Conservation (phyloP, 805 yeast species). For the Tetrapisispora pingtungensis region DNA sequence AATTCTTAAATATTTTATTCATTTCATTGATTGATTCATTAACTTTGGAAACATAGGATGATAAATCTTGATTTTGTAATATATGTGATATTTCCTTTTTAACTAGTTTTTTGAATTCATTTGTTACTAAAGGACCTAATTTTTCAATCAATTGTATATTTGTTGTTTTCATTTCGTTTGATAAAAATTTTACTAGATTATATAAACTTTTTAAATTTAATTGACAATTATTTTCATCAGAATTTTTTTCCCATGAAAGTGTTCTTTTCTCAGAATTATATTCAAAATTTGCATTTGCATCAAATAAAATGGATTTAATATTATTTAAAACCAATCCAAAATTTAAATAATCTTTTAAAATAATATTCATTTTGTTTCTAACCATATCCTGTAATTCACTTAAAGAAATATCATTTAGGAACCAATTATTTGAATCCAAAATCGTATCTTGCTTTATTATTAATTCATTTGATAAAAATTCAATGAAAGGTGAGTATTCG, state of each 20-base stretch:
- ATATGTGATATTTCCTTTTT: slow-evolving; percentile 15
- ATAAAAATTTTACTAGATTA: slow-evolving; percentile 6
- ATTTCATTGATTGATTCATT: slow-evolving; percentile 9
- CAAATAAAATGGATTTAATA: slow-evolving; percentile 15
- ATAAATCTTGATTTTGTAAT: slow-evolving; percentile 7
- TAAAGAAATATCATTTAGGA: slow-evolving; percentile 16
- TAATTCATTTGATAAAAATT: slow-evolving; percentile 10
- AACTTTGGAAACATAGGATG: slow-evolving; percentile 3
- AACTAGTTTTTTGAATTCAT: slow-evolving; percentile 19
- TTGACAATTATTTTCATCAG: background rate
- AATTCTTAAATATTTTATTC: slow-evolving; percentile 2
- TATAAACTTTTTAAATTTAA: slow-evolving; percentile 7
- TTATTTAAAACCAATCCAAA: slow-evolving; percentile 6
- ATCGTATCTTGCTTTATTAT: slow-evolving; percentile 9
- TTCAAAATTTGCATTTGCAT: slow-evolving; percentile 6
- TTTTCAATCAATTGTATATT: background rate
- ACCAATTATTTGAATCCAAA: slow-evolving; percentile 18
- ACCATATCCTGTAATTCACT: slow-evolving; percentile 18
- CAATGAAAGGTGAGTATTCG: slow-evolving; percentile 14
- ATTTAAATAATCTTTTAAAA: slow-evolving; percentile 12
- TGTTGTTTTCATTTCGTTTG: background rate
- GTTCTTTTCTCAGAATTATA: slow-evolving; percentile 1
- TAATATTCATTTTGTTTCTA: slow-evolving; percentile 8
- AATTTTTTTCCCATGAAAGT: slow-evolving; percentile 1
- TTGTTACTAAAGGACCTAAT: slow-evolving; percentile 14